Evolutionary conservation across 2,329 filamentous ascomycete species (phyloP).

Genomic region (Diaporthe vaccinii): DNA sequence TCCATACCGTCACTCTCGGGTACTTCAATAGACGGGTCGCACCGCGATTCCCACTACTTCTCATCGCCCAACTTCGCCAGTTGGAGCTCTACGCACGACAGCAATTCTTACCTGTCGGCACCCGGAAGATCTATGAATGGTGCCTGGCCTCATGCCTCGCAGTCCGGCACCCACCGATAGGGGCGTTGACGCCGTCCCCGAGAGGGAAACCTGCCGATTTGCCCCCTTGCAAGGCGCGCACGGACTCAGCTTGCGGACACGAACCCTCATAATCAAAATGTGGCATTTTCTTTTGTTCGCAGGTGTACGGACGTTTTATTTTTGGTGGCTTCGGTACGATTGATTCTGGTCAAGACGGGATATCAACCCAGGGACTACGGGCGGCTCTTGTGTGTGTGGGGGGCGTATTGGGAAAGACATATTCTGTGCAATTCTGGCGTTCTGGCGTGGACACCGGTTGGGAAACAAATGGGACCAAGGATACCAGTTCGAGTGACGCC

Average conservation of each 20-base stretch:
- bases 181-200: background rate
- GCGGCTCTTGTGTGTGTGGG: background rate
- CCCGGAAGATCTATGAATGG: conserved; percentile 32
- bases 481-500: conserved; percentile 35
- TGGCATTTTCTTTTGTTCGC: conserved; percentile 9
- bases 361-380: background rate
- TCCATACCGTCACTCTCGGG: conserved; percentile 34
- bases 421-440: conserved; percentile 30
- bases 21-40: conserved; percentile 30
- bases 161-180: conserved; percentile 14
- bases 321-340: background rate
- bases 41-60: conserved; percentile 34
- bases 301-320: background rate
- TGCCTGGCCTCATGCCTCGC: conserved; percentile 34
- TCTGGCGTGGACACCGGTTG: conserved; percentile 34
- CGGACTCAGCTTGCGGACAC: no score
- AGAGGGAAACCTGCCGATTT: no score
- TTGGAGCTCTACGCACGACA: conserved; percentile 31
- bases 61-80: conserved; percentile 29
- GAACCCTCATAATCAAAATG: background rate
- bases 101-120: conserved; percentile 28
- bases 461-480: conserved; percentile 26
- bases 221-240: background rate
- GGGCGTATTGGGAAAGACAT: conserved; percentile 11
- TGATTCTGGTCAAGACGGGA: background rate